These are phyloP conservation scores for Pseudogymnoascus verrucosus DNA, from an alignment of 2,329 filamentous ascomycete species.

Conservation along the genomic window DNA sequence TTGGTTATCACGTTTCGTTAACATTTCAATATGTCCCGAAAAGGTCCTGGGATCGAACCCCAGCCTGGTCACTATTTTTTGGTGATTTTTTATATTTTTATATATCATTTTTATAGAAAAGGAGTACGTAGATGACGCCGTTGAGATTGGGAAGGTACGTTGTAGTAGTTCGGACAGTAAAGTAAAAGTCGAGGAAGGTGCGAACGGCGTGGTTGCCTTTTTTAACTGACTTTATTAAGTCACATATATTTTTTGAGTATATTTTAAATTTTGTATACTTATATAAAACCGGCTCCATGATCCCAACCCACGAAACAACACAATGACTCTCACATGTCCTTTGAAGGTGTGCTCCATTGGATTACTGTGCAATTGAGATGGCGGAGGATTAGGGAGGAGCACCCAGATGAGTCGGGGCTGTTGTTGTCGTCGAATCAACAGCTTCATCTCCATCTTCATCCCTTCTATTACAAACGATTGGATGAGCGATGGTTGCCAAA, in stretches of 20 bases:
- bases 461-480: too few species aligned
- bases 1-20: constrained; percentile 9
- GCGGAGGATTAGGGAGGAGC: too few species aligned
- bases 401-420: too few species aligned
- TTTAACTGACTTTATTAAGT: background rate
- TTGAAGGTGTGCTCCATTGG: too few species aligned
- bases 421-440: too few species aligned
- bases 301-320: background rate
- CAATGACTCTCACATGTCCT: too few species aligned
- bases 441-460: too few species aligned
- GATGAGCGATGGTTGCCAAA: too few species aligned
- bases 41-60: constrained; percentile 8
- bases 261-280: background rate
- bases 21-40: constrained; percentile 1
- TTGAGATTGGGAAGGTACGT: background rate
- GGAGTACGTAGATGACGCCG: background rate
- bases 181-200: background rate
- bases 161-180: background rate
- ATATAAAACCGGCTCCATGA: background rate
- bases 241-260: background rate
- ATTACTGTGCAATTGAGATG: too few species aligned
- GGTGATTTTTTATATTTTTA: background rate
- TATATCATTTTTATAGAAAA: background rate
- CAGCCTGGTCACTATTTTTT: constrained; percentile 5
- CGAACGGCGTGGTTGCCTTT: background rate